phyloP scores from a whole-genome alignment of 1,139 yeast species.

The Candida buenavistaensis region DNA sequence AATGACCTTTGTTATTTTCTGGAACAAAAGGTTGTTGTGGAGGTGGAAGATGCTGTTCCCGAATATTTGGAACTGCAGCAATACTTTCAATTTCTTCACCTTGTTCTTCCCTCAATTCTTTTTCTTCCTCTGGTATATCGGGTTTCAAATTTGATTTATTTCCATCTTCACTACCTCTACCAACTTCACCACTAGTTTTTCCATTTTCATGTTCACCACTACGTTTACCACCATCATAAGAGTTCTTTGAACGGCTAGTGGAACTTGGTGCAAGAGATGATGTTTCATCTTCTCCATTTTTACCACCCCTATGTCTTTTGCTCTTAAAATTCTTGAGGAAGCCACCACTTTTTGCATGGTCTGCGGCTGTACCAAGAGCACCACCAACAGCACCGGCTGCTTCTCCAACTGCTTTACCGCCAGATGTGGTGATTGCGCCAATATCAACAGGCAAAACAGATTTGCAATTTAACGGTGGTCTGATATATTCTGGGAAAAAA shows the following conservation, averaged over 20 bases:
- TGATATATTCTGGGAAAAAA: slow-evolving; percentile 66
- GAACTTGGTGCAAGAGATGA: slow-evolving; percentile 11
- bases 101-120: slow-evolving; percentile 14
- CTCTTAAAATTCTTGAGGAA: slow-evolving; percentile 36
- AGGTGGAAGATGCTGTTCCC: slow-evolving; percentile 38
- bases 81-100: slow-evolving; percentile 10
- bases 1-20: slow-evolving; percentile 21
- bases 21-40: slow-evolving; percentile 27
- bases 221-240: slow-evolving; percentile 4
- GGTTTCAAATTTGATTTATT: slow-evolving; percentile 3
- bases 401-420: slow-evolving; percentile 47
- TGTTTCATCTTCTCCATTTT: slow-evolving; percentile 9
- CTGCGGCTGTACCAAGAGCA: slow-evolving; percentile 38
- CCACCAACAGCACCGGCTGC: slow-evolving; percentile 48
- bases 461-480: slow-evolving; percentile 51
- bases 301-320: slow-evolving; percentile 20
- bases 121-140: slow-evolving; percentile 15
- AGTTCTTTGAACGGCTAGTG: slow-evolving; percentile 10
- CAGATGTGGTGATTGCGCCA: slow-evolving; percentile 43
- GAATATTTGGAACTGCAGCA: slow-evolving; percentile 36
- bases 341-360: slow-evolving; percentile 47
- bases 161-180: background rate
- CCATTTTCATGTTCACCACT: background rate
- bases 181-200: no score
- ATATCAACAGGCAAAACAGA: slow-evolving; percentile 44